Percentiles rank a stretch among this genome's conserved stretches.
These are phyloP conservation scores for Trypanosomatidae sp. DNA, from an alignment of 208 protist species.

Conservation along the genomic window DNA sequence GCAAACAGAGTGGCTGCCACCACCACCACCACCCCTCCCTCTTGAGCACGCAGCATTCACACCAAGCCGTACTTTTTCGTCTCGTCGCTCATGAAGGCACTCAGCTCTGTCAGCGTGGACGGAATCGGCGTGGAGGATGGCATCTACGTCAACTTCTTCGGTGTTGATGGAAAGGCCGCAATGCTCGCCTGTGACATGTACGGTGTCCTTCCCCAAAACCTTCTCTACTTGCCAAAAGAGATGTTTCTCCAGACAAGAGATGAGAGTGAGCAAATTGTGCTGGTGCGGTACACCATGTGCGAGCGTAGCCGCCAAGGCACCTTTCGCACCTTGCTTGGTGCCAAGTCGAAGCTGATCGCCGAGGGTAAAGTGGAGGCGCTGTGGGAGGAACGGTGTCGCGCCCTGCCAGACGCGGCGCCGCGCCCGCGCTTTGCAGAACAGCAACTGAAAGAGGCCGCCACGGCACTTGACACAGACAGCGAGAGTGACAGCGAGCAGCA, in stretches of 20 bases:
- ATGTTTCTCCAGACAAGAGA: not conserved
- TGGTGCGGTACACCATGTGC: conserved; percentile 19
- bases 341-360: conserved; percentile 10
- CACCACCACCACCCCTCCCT: not conserved
- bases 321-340: conserved; percentile 17
- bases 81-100: not conserved
- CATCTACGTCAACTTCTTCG: conserved; percentile 16
- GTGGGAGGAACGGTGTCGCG: conserved; percentile 8
- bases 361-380: conserved; percentile 8
- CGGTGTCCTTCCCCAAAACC: conserved; percentile 4
- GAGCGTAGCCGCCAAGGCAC: conserved; percentile 15
- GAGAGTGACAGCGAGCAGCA: conserved; percentile 4
- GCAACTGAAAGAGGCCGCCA: conserved; percentile 1
- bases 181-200: conserved; percentile 18
- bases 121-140: conserved; percentile 4
- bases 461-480: conserved; percentile 10
- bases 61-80: not conserved
- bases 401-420: not conserved
- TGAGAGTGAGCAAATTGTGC: conserved; percentile 10
- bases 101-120: not conserved
- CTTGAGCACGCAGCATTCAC: not conserved
- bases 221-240: conserved; percentile 10
- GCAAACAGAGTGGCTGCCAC: not conserved
- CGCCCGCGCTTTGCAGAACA: conserved; percentile 5
- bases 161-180: conserved; percentile 9